Evolutionary conservation across 2,329 filamentous ascomycete genomes (phyloP), one percentile per base, ranked within the genome.

Genomic region (Xylaria sp.): DNA sequence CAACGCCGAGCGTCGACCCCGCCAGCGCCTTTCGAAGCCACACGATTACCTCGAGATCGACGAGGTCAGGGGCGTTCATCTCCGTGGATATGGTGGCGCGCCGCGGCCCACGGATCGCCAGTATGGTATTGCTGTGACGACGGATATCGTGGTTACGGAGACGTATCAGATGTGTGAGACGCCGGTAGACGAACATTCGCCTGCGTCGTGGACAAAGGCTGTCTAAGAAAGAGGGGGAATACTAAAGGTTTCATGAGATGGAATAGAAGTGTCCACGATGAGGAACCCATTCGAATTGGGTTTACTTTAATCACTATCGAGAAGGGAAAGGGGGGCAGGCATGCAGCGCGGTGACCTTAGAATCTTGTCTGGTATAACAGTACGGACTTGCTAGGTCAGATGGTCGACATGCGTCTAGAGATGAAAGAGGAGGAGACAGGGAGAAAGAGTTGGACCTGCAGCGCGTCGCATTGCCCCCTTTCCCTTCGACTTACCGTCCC

Each of bases 71-170:
- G 18, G 48, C 34, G 50, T 53, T 4, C 39, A 13, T 30, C 47
- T 61, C 13, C 35, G 19, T 9, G 59, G 3, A n/a, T 52, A 47
- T 13, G 37, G 37, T n/a, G 52, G 59, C 3, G 58, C 59, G 30
- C 59, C 55, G 6, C 51, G 59, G 7, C 59, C 55, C 1, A 58
- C 59, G n/a, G 59, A 61, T 30, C 55, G 52, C 2, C 59, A 61
- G 8, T 61, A 61, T 34, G 59, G 59, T 39, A 61, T 61, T 35
- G 19, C 49, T 3, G 59, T 61, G 8, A 58, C 55, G 1, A 61
- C 59, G 4, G 59, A 61, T 52, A 61, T 57, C 51, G 16, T 53
- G 2, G 58, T 59, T 13, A 57, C 48, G 7, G 55, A 53, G 37
- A 46, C 42, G 11, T 46, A 46, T n/a, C 10, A 46, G 42, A 13